Percentiles rank a stretch among this genome's conserved stretches.
Evolutionary conservation across 805 yeast species (phyloP).

Genomic region (Pichia sporocuriosa): DNA sequence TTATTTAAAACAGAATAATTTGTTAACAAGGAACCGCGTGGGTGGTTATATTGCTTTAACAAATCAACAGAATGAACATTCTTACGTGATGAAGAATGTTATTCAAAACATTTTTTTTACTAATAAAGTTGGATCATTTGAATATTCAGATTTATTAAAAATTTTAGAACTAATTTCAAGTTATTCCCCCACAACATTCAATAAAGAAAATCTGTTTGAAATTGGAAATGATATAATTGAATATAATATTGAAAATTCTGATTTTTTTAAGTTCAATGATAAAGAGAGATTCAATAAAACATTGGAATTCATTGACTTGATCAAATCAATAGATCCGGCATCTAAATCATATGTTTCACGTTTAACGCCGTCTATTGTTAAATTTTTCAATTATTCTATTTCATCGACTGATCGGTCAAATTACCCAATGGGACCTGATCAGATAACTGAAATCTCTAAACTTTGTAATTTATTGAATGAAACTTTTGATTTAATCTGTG

Average conservation of each 20-base stretch:
- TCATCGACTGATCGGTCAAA: too few relatives aligned
- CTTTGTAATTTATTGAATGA: slow-evolving; percentile 4
- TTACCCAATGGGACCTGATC: too few relatives aligned
- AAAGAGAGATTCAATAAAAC: slow-evolving; percentile 2
- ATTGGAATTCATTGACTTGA: slow-evolving; percentile 4
- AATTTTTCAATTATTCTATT: neutral
- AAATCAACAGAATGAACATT: slow-evolving; percentile 6
- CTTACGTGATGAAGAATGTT: slow-evolving; percentile 2
- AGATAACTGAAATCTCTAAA: neutral
- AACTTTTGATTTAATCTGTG: slow-evolving; percentile 11
- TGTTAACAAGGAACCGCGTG: slow-evolving; percentile 7
- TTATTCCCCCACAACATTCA: slow-evolving; percentile 3
- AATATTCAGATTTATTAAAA: slow-evolving; percentile 6
- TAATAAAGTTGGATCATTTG: neutral
- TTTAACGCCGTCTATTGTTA: slow-evolving; percentile 1
- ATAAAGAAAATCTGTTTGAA: slow-evolving; percentile 4
- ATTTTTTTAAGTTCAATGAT: neutral
- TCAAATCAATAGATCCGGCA: slow-evolving; percentile 4
- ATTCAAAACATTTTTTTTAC: slow-evolving; percentile 1
- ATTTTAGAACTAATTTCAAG: slow-evolving; percentile 6
- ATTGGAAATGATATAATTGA: slow-evolving; percentile 1
- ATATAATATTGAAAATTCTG: neutral
- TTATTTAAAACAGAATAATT: neutral
- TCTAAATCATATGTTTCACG: neutral
- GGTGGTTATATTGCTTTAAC: slow-evolving; percentile 8